These are phyloP conservation scores for Sesbania bispinosa DNA, from an alignment of 306 rosid genomes.

Conservation along the genomic window DNA sequence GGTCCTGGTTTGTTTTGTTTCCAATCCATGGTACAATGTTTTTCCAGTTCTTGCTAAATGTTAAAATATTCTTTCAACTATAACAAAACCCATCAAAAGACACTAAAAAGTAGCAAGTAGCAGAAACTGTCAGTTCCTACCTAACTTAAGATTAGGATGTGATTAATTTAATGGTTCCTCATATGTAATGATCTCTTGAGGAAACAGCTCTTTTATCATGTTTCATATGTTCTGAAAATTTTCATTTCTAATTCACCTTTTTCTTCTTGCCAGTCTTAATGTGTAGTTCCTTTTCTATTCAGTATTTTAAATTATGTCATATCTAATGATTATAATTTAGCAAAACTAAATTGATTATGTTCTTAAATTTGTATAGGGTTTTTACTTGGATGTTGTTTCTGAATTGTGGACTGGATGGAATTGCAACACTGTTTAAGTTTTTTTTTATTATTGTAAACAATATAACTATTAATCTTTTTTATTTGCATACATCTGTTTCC, in stretches of 20 bases:
- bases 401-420: background rate
- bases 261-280: background rate
- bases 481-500: background rate
- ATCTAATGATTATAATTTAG: background rate
- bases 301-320: background rate
- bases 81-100: background rate
- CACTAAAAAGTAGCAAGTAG: background rate
- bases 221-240: background rate
- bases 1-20: background rate
- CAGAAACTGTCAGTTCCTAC: background rate
- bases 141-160: background rate
- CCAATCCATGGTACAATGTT: background rate
- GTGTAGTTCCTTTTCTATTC: background rate
- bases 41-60: background rate
- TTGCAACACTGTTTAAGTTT: background rate
- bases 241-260: background rate
- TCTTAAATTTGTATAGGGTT: background rate
- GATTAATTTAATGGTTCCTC: background rate
- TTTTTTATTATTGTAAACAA: background rate
- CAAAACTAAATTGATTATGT: background rate
- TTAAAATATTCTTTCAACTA: background rate
- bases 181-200: background rate
- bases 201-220: background rate
- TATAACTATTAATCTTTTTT: background rate
- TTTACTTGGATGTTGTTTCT: background rate